Evolutionary conservation across 495 filamentous ascomycete genomes (phyloP).

Genomic region (Xylaria flabelliformis): DNA sequence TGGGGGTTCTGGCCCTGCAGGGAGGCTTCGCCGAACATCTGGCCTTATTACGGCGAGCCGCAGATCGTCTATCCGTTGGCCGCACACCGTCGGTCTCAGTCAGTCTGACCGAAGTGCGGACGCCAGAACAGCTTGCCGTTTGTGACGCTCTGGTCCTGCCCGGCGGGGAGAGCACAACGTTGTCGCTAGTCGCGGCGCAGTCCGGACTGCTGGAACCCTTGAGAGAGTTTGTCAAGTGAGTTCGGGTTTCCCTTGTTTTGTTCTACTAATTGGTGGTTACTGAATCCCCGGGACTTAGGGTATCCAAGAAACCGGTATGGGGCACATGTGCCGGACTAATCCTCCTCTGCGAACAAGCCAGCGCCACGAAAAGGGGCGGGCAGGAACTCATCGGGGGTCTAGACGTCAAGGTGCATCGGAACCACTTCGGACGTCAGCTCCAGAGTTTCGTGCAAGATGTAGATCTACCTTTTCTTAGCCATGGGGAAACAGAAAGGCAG

Average conservation of each 20-base stretch:
- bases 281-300: slow-evolving; percentile 36
- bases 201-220: slow-evolving; percentile 83
- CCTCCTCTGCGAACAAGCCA: slow-evolving; percentile 85
- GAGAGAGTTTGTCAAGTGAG: slow-evolving; percentile 91
- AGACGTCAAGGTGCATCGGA: slow-evolving; percentile 89
- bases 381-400: slow-evolving; percentile 94
- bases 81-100: slow-evolving; percentile 40
- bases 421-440: slow-evolving; percentile 92
- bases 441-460: slow-evolving; percentile 89
- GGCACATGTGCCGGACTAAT: slow-evolving; percentile 97
- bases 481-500: slow-evolving; percentile 35
- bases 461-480: slow-evolving; percentile 72
- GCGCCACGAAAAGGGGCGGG: slow-evolving; percentile 85
- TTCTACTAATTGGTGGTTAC: slow-evolving; percentile 19
- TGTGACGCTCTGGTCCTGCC: slow-evolving; percentile 91
- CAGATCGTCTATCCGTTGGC: slow-evolving; percentile 41
- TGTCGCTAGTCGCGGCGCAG: slow-evolving; percentile 84
- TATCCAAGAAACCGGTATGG: slow-evolving; percentile 86
- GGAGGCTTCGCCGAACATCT: slow-evolving; percentile 93
- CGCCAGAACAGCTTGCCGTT: slow-evolving; percentile 65
- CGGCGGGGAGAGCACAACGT: slow-evolving; percentile 93
- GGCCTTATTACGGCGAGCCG: slow-evolving; percentile 73
- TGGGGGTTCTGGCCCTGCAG: slow-evolving; percentile 91
- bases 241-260: slow-evolving; percentile 23
- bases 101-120: slow-evolving; percentile 81